Base-by-base conservation (phyloP, 495 filamentous ascomycete species). In the Delitschia confertaspora region DNA sequence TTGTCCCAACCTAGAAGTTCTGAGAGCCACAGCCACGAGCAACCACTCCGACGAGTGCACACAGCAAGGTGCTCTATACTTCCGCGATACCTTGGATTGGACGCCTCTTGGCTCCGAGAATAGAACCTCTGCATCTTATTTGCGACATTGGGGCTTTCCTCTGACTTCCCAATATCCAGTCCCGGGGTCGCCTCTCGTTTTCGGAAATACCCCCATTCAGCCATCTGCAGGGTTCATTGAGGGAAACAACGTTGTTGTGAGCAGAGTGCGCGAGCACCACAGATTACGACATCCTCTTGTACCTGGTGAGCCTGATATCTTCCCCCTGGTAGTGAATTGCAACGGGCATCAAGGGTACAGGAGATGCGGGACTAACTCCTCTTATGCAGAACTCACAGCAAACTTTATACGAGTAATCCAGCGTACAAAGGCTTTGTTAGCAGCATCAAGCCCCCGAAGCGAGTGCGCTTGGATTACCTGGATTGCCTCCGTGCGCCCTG, bases 311-410 rank as follows among this genome's bases (percentile, higher is more conserved):
- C 24, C 23, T 55, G 24, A 45, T 24, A 42, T 16, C 40, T 35
- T 38, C 21, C 40, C 33, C 16, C 14, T 13, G 21, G 33, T 5
- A 24, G 36, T 13, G 46, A 18, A 22, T 11, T 43, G 34, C 41
- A 34, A 8, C 19, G 18, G 10, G 35, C 35, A 38, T 13, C 26
- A 25, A 34, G 19, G 23, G 17, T 11, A 45, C 45, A 49, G 22
- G 32, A 21, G 17, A 45, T 44, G 45, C 45, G 25, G 21, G 26
- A 6, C 52, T 55, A 44, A 55, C 25, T 30, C 42, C 35, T 55
- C 41, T 51, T 51, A 51, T 55, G 47, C 33, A 55, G 52, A 42
- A 37, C 32, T 36, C 46, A 49, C 34, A 46, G 23, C 45, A 38
- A 38, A 38, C 35, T 22, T 23, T 19, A 24, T 24, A 5, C 46